These are phyloP conservation scores for Tuctoria greenei DNA, from an alignment of 176 grass and related monocot genomes.

Conservation along the genomic window DNA sequence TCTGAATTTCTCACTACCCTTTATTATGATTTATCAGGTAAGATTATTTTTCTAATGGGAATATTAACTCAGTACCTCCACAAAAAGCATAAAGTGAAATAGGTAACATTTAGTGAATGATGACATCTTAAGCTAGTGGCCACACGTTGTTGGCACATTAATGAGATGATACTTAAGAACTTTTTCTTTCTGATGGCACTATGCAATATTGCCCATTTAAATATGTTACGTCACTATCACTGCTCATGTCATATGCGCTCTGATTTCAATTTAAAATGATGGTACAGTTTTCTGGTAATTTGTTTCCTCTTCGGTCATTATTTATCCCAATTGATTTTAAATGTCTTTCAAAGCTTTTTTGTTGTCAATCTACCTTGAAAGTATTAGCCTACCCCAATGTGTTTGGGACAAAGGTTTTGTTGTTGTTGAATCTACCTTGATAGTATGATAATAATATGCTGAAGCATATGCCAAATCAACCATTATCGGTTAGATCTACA, in stretches of 20 bases:
- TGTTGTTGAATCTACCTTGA: conserved; percentile 11
- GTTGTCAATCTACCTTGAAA: neutral
- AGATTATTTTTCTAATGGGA: neutral
- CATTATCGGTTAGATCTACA: neutral
- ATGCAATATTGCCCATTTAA: neutral
- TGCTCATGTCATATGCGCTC: neutral
- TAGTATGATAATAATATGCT: neutral
- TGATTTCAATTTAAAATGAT: conserved; percentile 12
- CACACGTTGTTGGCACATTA: neutral
- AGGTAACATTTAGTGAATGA: neutral
- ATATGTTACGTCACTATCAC: neutral
- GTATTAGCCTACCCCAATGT: no score
- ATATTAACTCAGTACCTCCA: neutral
- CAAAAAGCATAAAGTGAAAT: neutral
- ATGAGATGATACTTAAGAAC: neutral
- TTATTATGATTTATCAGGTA: neutral
- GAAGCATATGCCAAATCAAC: neutral
- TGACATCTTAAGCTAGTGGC: neutral
- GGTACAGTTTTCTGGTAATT: neutral
- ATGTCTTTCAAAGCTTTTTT: neutral
- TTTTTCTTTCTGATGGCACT: neutral
- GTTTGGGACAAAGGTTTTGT: no score
- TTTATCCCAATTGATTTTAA: conserved; percentile 17
- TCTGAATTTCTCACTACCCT: neutral
- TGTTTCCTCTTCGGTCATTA: conserved; percentile 1